Conservation (phyloP, 202 grass and related monocot species). For the Digitaria exilis region DNA sequence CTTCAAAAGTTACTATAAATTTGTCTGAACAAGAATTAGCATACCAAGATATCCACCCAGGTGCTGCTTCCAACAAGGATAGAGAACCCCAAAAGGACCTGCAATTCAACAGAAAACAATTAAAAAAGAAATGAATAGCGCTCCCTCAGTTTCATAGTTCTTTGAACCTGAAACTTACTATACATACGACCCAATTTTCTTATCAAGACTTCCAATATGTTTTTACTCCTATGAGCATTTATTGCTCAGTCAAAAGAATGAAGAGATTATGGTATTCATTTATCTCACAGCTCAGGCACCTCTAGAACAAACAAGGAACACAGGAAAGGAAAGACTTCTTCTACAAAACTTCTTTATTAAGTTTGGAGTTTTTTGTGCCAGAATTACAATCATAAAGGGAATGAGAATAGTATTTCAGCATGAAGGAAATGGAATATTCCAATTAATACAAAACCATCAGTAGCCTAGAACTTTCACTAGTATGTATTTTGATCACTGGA, state of each 20-base stretch:
- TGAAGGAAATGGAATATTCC: neutral
- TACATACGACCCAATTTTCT: neutral
- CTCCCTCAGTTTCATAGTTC: neutral
- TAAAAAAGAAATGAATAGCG: neutral
- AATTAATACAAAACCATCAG: neutral
- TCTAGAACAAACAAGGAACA: neutral
- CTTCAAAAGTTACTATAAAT: neutral
- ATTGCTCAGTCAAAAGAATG: neutral
- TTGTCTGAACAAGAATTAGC: conserved; percentile 37
- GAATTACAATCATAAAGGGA: neutral
- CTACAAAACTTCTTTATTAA: neutral
- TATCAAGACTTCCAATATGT: conserved; percentile 6
- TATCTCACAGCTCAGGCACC: neutral
- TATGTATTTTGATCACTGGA: neutral
- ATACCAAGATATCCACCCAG: conserved; percentile 98
- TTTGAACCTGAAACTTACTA: neutral
- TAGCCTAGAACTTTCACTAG: neutral
- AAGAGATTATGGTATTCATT: conserved; percentile 5
- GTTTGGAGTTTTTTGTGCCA: neutral
- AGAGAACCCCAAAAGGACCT: conserved; percentile 98
- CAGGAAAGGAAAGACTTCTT: neutral
- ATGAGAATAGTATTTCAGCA: neutral
- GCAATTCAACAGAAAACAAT: conserved; percentile 32
- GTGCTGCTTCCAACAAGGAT: conserved; percentile 98
- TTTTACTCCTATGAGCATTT: neutral